Percentiles rank a stretch among this genome's conserved stretches.
phyloP scores from a whole-genome alignment of 768 basidiomycete species.

The Mrakia blollopis region DNA sequence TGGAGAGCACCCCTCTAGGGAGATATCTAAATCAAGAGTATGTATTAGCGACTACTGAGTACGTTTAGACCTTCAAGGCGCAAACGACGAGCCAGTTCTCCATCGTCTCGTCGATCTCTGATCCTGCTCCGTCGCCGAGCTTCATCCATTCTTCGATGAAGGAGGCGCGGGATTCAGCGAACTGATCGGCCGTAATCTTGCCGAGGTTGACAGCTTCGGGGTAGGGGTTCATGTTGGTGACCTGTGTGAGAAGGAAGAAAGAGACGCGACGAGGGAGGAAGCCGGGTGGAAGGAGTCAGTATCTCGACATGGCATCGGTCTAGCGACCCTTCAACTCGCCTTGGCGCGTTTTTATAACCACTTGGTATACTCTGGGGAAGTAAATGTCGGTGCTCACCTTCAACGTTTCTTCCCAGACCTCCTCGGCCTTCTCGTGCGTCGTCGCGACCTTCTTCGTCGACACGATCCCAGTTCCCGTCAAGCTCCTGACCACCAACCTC shows the following conservation, averaged over 20 bases:
- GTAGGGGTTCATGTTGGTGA: conserved; percentile 20
- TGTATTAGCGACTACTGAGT: no score
- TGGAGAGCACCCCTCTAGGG: no score
- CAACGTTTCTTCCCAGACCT: conserved; percentile 5
- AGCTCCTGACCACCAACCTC: background rate
- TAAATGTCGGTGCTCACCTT: background rate
- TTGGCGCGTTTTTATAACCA: no score
- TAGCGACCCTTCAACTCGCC: no score
- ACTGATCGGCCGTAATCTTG: background rate
- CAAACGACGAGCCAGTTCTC: conserved; percentile 12
- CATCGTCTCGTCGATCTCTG: conserved; percentile 10
- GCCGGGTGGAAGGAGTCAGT: background rate
- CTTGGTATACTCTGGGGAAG: no score
- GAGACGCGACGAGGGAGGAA: background rate
- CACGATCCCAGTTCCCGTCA: background rate
- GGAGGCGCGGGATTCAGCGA: background rate
- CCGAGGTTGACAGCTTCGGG: conserved; percentile 11
- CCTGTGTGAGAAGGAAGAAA: background rate
- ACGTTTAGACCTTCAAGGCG: background rate
- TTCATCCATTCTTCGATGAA: background rate
- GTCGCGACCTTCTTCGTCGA: background rate
- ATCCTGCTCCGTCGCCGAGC: background rate
- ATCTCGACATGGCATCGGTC: no score
- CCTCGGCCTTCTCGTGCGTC: background rate
- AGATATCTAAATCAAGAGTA: no score